phyloP scores from a whole-genome alignment of 169 alveolate species.

The Theileria sp. region DNA sequence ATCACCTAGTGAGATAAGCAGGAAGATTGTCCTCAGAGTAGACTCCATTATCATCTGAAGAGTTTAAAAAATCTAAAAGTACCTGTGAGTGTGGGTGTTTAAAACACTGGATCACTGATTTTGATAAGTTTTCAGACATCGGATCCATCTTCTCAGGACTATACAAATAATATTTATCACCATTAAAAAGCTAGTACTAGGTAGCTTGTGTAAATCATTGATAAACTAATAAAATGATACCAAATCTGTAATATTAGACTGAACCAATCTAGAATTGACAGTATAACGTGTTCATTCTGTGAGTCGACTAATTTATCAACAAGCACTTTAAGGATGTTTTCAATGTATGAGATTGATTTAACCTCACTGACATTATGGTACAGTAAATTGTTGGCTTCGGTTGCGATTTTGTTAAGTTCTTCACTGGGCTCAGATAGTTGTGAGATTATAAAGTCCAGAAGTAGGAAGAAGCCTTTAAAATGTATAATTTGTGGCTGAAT shows the following conservation, averaged over 20 bases:
- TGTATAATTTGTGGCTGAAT: constrained; percentile 60
- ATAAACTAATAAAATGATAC: neutral
- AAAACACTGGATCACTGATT: constrained; percentile 53
- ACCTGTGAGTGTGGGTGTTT: constrained; percentile 64
- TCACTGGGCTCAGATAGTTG: constrained; percentile 37
- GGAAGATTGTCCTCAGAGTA: constrained; percentile 41
- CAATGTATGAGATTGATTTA: constrained; percentile 43
- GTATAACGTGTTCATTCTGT: constrained; percentile 44
- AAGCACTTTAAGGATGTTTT: constrained; percentile 21
- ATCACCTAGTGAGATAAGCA: constrained; percentile 46
- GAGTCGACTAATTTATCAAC: constrained; percentile 16
- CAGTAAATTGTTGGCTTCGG: constrained; percentile 53
- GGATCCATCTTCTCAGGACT: constrained; percentile 50
- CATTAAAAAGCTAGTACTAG: neutral
- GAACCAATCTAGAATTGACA: constrained; percentile 59
- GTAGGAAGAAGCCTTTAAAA: constrained; percentile 45
- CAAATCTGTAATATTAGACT: constrained; percentile 36
- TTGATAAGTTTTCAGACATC: constrained; percentile 21
- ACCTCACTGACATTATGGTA: constrained; percentile 23
- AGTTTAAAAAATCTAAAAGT: neutral
- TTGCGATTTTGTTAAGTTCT: constrained; percentile 55
- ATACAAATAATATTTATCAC: neutral
- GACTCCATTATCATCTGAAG: constrained; percentile 41
- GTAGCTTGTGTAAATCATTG: neutral
- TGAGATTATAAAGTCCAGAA: constrained; percentile 25